phyloP scores from a whole-genome alignment of 257 asterid species.

The Fraxinus americana region DNA sequence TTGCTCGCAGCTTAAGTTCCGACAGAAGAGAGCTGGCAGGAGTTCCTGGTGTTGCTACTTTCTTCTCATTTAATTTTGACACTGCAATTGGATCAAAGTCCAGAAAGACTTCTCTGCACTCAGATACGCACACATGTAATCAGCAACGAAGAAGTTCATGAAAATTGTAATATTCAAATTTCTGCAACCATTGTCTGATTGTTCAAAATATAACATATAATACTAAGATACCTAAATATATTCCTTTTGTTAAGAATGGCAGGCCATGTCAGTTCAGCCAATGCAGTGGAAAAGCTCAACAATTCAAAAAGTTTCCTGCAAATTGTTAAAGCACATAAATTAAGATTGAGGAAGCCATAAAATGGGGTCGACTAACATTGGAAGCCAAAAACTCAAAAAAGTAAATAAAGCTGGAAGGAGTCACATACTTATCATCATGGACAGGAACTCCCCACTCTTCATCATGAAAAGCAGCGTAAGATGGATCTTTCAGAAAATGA shows the following conservation, averaged over 20 bases:
- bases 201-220: conserved; percentile 18
- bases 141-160: conserved; percentile 25
- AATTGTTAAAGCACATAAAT: conserved; percentile 23
- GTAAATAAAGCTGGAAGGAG: conserved; percentile 20
- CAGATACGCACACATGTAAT: conserved; percentile 25
- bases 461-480: conserved; percentile 80
- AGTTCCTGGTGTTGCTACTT: conserved; percentile 65
- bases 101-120: conserved; percentile 84
- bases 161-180: conserved; percentile 12
- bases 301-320: conserved; percentile 91
- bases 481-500: conserved; percentile 49
- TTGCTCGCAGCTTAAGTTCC: conserved; percentile 80
- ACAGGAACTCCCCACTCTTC: conserved; percentile 97
- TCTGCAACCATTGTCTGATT: conserved; percentile 19
- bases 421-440: conserved; percentile 75
- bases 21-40: conserved; percentile 84
- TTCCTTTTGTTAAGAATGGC: conserved; percentile 77
- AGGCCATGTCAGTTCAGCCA: conserved; percentile 97
- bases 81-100: conserved; percentile 85
- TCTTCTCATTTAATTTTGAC: conserved; percentile 89
- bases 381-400: conserved; percentile 11
- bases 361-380: conserved; percentile 6
- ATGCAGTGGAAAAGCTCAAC: conserved; percentile 83
- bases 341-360: conserved; percentile 28
- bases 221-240: conserved; percentile 61